Base-by-base conservation (phyloP, 2,329 filamentous ascomycete species). In the Colletotrichum truncatum region DNA sequence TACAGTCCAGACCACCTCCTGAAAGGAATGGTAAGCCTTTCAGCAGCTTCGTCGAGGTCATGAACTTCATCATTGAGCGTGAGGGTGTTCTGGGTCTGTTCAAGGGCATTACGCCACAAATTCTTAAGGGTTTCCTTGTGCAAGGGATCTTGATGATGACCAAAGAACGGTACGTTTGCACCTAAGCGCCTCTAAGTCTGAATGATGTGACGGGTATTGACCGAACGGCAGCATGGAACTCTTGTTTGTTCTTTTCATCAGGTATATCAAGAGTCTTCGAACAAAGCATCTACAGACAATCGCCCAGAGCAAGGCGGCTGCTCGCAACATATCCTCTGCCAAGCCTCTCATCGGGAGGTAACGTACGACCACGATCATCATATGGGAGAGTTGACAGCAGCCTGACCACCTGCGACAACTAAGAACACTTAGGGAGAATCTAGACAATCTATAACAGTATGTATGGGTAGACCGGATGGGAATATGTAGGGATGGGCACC, bases 91-190 rank as follows among this genome's bases (percentile, higher is more conserved):
- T 91, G 11, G 91, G 91, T n/a, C 84, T 99, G 2, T 99, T 98
- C 84, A 99, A 99, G 82, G 96, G 96, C 41, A 97, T 99, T 70
- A 94, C 89, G 0, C 96, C 96, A 3, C 96, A 99, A 78, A 92
- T 99, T 54, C 79, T 94, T 64, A 99, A 99, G 80, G 96, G 96
- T 1, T 81, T 99, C 55, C 77, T 99, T 51, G 96, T 99, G 3
- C 96, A 99, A 75, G 96, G 96, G 52, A 89, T 99, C 60, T 84
- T 99, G 38, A 99, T 99, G 96, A 99, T 98, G 94, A 96, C 94
- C 49, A 99, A 99, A 81, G 96, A 99, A 81, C 88, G 94, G 92
- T 94, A 84, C 70, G 84, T 73, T 7, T 4, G 51, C 2, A 32
- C 4, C 10, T 54, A 28, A 53, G 39, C 8, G 7, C 30, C 11